phyloP scores from a whole-genome alignment of 2,329 filamentous ascomycete genomes.

The Monosporascus sp. region DNA sequence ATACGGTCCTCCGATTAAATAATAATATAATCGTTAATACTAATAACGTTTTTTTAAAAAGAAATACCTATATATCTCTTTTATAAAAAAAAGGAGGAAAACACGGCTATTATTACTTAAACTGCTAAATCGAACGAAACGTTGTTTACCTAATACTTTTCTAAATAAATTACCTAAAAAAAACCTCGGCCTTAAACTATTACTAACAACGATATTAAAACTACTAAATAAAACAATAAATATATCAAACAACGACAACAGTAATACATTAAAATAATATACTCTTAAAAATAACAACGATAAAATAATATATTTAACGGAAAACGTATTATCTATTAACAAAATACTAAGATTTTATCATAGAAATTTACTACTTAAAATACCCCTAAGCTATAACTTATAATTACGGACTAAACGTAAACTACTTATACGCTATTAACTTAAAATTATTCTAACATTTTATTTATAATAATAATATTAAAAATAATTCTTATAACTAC shows the following conservation, averaged over 20 bases:
- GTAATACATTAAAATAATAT: background rate
- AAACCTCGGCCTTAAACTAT: background rate
- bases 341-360: no score
- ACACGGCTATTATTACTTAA: no score
- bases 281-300: background rate
- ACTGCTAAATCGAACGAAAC: background rate
- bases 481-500: conserved; percentile 1
- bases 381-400: background rate
- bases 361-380: background rate
- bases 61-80: background rate
- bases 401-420: background rate
- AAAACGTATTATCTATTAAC: background rate
- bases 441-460: background rate
- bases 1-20: background rate
- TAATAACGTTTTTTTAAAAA: background rate
- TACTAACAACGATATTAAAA: background rate
- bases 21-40: background rate
- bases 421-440: background rate
- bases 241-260: background rate
- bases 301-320: background rate
- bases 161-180: background rate
- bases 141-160: background rate
- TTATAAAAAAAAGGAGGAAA: background rate
- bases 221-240: background rate
- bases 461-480: conserved; percentile 3